phyloP scores from a whole-genome alignment of 257 asterid species.

The Plantago major region DNA sequence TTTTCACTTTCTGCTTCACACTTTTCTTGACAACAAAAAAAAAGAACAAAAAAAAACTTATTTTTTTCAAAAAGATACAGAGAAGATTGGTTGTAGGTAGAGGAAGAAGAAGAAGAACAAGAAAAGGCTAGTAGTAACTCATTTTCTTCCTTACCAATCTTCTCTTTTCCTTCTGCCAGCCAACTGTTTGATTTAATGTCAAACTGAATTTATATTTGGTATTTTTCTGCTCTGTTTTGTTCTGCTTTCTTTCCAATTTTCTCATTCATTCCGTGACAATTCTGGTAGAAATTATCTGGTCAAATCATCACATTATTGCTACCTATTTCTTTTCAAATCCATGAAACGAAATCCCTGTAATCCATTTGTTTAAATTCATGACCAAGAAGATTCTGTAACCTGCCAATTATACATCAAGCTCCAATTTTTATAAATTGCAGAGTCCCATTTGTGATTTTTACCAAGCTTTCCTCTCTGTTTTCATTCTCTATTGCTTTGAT shows the following conservation, averaged over 20 bases:
- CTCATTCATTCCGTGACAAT: conserved; percentile 20
- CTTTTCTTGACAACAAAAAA: conserved; percentile 19
- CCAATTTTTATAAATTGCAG: conserved; percentile 1
- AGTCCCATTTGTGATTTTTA: too few species aligned
- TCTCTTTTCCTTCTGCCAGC: neutral
- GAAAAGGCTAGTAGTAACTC: conserved; percentile 8
- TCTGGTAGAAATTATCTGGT: conserved; percentile 22
- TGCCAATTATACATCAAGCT: neutral
- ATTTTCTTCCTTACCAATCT: conserved; percentile 14
- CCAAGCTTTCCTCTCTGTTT: neutral
- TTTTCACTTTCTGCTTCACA: conserved; percentile 7
- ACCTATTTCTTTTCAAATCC: neutral
- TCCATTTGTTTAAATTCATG: conserved; percentile 17
- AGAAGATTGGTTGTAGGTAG: neutral
- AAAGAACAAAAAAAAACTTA: neutral
- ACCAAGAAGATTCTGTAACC: neutral
- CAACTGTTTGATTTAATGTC: conserved; percentile 8
- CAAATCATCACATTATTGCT: conserved; percentile 4
- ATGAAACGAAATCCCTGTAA: too few species aligned
- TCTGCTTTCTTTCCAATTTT: neutral
- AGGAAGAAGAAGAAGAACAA: conserved; percentile 10
- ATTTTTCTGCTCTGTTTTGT: too few species aligned
- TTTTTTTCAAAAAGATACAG: neutral
- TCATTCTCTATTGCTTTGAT: neutral
- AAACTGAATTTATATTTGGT: neutral